Percentiles rank a stretch among this genome's conserved stretches.
Conservation (phyloP, 2,329 filamentous ascomycete genomes). For the Cercospora beticola region DNA sequence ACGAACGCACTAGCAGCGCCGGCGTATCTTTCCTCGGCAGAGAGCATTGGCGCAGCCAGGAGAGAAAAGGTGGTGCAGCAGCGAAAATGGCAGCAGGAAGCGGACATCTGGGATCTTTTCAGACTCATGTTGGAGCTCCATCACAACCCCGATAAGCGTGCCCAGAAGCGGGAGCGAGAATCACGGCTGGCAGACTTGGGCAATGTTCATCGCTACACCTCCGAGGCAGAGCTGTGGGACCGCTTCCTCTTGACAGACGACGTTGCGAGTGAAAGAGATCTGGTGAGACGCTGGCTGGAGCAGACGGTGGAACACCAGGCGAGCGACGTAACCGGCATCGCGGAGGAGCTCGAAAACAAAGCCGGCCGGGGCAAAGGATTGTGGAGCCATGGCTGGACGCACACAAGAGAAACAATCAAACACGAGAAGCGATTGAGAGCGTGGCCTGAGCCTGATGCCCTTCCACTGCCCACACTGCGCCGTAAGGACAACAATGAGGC, state of each 20-base stretch:
- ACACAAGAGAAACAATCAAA: constrained; percentile 88
- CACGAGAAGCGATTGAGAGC: constrained; percentile 76
- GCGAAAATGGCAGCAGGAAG: constrained; percentile 73
- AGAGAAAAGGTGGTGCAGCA: constrained; percentile 51
- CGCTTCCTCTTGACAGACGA: constrained; percentile 73
- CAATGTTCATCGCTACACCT: constrained; percentile 52
- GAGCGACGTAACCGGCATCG: constrained; percentile 71
- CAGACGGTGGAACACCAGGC: constrained; percentile 66
- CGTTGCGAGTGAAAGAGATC: constrained; percentile 72
- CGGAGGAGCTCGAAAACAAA: constrained; percentile 65
- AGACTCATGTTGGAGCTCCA: constrained; percentile 67
- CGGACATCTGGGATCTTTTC: constrained; percentile 87
- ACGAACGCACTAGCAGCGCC: constrained; percentile 20
- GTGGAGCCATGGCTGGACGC: constrained; percentile 86
- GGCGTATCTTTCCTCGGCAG: constrained; percentile 4
- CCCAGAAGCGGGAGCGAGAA: constrained; percentile 37
- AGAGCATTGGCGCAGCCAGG: constrained; percentile 25
- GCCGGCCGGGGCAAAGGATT: constrained; percentile 72
- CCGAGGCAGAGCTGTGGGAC: constrained; percentile 64
- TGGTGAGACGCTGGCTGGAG: constrained; percentile 84
- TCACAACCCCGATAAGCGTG: constrained; percentile 51
- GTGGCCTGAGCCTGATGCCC: constrained; percentile 48
- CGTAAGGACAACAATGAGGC: constrained; percentile 57
- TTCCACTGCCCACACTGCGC: constrained; percentile 48
- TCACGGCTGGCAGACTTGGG: constrained; percentile 37